Evolutionary conservation across 495 filamentous ascomycete genomes (phyloP), one percentile per base, ranked within the genome.

Genomic region (Xylaria castorea): DNA sequence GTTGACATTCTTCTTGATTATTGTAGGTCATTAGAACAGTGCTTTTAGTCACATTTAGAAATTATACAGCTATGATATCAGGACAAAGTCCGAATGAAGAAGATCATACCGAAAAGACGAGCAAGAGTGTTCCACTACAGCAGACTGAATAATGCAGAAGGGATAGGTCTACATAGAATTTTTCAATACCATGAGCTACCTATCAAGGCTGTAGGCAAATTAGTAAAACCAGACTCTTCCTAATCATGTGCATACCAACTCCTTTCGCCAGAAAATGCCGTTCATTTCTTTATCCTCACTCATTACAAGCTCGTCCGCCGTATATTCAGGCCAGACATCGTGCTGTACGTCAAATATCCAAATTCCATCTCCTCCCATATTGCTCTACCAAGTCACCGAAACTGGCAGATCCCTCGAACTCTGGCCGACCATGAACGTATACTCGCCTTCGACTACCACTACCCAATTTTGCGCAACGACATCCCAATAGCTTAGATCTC

Each of bases 401-500:
- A 80, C 68, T 0, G 71, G 65, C 11, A 83, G 65, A 62, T 84
- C 81, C 46, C 83, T 79, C 25, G 83, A 85, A 68, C 83, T 86
- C 66, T 72, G 65, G 0, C 87, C 87, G n/a, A 88, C 80, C 66
- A 62, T 62, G 57, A 89, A 82, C 38, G 62, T 81, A 70, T 85
- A 87, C 66, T 78, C 66, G 1, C 85, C 87, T 30, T 82, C 80
- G 84, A 71, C 75, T 0, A 86, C 79, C 83, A 98, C 87, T 12
- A 92, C 87, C 95, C 95, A 98, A 79, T 97, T 98, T 85, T 94
- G 92, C 75, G 79, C 77, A 44, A 83, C 81, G 8, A 90, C 87
- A 75, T 92, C 91, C 96, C 96, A 98, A 75, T 95, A 98, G 57
- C 86, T 87, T 50, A 88, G 61, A 79, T 98, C 95, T 74, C 92